Conservation (phyloP, 202 grass and related monocot species). For the Setaria viridis region DNA sequence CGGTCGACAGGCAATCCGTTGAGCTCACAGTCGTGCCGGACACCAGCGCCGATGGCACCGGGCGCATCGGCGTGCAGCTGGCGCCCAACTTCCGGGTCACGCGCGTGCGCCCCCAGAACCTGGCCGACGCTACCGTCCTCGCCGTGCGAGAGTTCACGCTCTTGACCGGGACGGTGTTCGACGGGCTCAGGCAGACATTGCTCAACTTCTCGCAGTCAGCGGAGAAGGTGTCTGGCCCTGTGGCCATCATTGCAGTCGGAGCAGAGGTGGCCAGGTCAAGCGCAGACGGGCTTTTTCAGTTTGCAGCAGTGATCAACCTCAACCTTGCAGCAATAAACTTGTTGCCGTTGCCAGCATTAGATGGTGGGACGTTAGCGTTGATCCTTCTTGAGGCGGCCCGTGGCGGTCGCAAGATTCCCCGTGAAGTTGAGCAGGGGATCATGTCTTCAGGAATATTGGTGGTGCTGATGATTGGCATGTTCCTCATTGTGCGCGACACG, state of each 20-base stretch:
- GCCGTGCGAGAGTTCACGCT: conserved; percentile 69
- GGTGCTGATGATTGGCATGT: conserved; percentile 82
- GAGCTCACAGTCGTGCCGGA: conserved; percentile 79
- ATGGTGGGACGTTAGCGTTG: conserved; percentile 74
- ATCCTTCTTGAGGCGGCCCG: conserved; percentile 84
- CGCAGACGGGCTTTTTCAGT: conserved; percentile 78
- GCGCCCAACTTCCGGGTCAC: conserved; percentile 71
- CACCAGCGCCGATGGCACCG: conserved; percentile 64
- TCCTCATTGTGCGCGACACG: conserved; percentile 94
- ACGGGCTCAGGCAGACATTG: conserved; percentile 84
- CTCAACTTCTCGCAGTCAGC: conserved; percentile 87
- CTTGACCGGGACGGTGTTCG: conserved; percentile 59
- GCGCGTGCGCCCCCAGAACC: conserved; percentile 59
- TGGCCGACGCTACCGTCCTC: conserved; percentile 61
- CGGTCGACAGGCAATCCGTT: conserved; percentile 30
- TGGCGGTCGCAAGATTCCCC: conserved; percentile 81
- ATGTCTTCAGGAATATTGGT: conserved; percentile 91
- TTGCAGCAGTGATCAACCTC: conserved; percentile 87
- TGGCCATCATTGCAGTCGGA: conserved; percentile 90
- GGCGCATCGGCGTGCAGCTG: conserved; percentile 82
- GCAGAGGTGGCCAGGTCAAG: conserved; percentile 86
- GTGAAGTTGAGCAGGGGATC: conserved; percentile 95
- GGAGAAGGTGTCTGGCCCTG: conserved; percentile 82
- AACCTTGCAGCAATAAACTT: conserved; percentile 95
- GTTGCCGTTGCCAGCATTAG: conserved; percentile 74